phyloP scores from a whole-genome alignment of 306 rosid species.

The Medicago ruthenica region DNA sequence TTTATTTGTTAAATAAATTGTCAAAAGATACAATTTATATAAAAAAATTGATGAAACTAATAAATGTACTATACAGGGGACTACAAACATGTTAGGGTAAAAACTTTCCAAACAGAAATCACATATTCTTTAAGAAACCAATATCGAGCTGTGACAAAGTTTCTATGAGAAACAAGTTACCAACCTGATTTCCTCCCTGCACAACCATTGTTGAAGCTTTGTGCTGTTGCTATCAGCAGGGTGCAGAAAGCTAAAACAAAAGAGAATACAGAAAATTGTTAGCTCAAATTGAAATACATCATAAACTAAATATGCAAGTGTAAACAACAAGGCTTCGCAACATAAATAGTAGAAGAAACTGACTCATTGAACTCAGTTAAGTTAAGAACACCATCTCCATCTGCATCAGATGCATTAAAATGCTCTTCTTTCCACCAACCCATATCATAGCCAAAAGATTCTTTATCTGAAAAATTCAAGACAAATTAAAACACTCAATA shows the following conservation, averaged over 20 bases:
- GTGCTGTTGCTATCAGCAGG: conserved; percentile 91
- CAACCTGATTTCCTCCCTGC: conserved; percentile 97
- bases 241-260: conserved; percentile 72
- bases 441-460: conserved; percentile 85
- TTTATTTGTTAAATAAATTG: conserved; percentile 3
- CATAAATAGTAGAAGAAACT: conserved; percentile 35
- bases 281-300: conserved; percentile 28
- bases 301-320: neutral
- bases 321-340: conserved; percentile 1
- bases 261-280: neutral
- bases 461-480: conserved; percentile 53
- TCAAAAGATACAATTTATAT: neutral
- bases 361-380: conserved; percentile 91
- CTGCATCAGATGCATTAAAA: conserved; percentile 89
- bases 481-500: conserved; percentile 37
- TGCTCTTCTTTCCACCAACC: conserved; percentile 99
- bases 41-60: neutral
- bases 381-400: conserved; percentile 82
- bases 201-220: conserved; percentile 82
- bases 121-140: conserved; percentile 21
- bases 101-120: conserved; percentile 10
- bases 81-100: neutral
- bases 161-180: conserved; percentile 48
- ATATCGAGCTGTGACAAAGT: neutral
- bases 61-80: neutral